Evolutionary conservation across 2,329 filamentous ascomycete species (phyloP).

Genomic region (Trichoderma sp.): DNA sequence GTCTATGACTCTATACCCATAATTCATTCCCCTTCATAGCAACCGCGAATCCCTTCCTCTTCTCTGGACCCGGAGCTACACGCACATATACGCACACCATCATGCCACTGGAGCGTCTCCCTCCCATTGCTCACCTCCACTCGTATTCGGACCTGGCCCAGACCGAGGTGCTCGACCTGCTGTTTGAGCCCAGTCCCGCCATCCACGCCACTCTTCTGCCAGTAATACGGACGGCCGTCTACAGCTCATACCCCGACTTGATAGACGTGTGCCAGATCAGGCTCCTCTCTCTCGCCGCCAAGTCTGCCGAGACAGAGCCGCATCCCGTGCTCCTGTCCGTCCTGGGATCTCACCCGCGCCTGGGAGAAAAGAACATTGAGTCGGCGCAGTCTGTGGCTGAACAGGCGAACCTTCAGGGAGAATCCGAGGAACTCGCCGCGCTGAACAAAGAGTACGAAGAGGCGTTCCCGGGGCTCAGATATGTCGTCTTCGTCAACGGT

Average conservation of each 20-base stretch:
- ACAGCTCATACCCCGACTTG: constrained; percentile 66
- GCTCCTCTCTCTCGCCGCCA: constrained; percentile 58
- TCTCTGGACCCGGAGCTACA: not conserved
- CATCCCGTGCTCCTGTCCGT: constrained; percentile 63
- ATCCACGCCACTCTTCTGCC: constrained; percentile 72
- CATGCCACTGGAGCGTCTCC: constrained; percentile 43
- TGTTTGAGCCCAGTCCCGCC: constrained; percentile 79
- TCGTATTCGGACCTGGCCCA: constrained; percentile 55
- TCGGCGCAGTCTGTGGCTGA: constrained; percentile 78
- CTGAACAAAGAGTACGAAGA: constrained; percentile 79
- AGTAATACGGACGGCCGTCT: constrained; percentile 55
- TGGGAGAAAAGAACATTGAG: constrained; percentile 79
- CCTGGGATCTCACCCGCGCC: constrained; percentile 75
- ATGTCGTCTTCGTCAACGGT: constrained; percentile 91
- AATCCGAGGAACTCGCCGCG: constrained; percentile 57
- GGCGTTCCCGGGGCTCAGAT: constrained; percentile 77
- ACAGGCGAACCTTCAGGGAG: constrained; percentile 70
- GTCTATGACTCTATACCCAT: not conserved
- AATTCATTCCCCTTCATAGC: not conserved
- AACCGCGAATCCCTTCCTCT: not conserved
- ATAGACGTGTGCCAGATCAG: constrained; percentile 64
- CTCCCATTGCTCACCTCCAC: constrained; percentile 55
- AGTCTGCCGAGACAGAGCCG: constrained; percentile 47
- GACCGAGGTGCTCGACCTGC: constrained; percentile 63
- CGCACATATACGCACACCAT: not conserved